Evolutionary conservation across 106 monocot genomes (phyloP).

Genomic region (Iris macrosiphon): DNA sequence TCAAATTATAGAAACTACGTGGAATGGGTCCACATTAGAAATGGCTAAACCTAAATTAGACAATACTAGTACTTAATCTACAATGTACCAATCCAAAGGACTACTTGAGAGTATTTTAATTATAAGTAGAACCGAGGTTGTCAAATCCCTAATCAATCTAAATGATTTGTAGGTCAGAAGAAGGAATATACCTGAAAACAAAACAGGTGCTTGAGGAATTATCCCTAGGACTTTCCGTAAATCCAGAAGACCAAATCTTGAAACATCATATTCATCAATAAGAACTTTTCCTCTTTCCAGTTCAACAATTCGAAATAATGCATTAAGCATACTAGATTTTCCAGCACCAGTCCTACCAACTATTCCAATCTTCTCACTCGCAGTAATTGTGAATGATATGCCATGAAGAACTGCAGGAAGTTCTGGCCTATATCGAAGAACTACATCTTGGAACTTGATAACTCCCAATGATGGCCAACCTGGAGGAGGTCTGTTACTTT

Average conservation of each 20-base stretch:
- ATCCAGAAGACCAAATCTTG: conserved; percentile 80
- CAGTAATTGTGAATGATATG: conserved; percentile 77
- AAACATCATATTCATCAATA: conserved; percentile 80
- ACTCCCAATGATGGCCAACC: conserved; percentile 90
- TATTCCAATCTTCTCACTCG: conserved; percentile 92
- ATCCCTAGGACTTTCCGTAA: conserved; percentile 90
- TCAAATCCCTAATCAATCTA: too few species aligned
- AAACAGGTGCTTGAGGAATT: conserved; percentile 93
- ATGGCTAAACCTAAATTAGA: too few species aligned
- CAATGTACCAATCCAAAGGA: too few species aligned
- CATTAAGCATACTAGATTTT: conserved; percentile 98
- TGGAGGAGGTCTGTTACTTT: conserved; percentile 79
- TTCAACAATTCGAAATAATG: conserved; percentile 95
- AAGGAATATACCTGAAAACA: conserved; percentile 73
- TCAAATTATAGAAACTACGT: too few species aligned
- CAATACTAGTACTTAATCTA: too few species aligned
- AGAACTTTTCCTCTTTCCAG: conserved; percentile 68
- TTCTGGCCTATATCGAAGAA: conserved; percentile 89
- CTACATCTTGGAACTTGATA: conserved; percentile 76
- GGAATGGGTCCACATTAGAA: too few species aligned
- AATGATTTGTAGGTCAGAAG: too few species aligned
- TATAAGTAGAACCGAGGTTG: too few species aligned
- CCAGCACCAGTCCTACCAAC: conserved; percentile 98
- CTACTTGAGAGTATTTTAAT: too few species aligned
- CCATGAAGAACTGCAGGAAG: conserved; percentile 97